Conservation (phyloP, 176 grass and related monocot species). For the Bolboschoenus planiculmis region DNA sequence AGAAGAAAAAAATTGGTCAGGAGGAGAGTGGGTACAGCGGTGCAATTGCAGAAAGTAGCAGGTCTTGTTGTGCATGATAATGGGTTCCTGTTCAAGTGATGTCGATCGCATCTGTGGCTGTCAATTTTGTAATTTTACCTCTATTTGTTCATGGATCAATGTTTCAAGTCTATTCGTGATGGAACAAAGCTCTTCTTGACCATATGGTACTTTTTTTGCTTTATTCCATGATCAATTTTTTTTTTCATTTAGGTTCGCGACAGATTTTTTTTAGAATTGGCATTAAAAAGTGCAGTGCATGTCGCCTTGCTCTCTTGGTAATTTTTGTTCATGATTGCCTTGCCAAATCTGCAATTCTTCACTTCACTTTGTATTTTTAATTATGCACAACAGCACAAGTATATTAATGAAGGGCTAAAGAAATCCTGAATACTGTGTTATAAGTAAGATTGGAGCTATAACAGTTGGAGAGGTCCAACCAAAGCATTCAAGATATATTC, state of each 20-base stretch:
- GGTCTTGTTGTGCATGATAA: not conserved
- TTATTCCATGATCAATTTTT: not conserved
- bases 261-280: not conserved
- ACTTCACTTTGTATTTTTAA: not conserved
- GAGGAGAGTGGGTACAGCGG: not conserved
- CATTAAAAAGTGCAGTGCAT: not conserved
- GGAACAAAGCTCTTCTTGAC: conserved; percentile 1
- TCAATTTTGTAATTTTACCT: not conserved
- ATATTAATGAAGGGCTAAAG: not conserved
- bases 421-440: not conserved
- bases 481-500: not conserved
- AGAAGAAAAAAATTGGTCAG: not conserved
- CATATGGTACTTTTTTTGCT: not conserved
- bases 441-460: not conserved
- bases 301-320: not conserved
- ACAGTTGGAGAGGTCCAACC: not conserved
- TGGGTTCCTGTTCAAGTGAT: not conserved
- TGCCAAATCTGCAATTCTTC: not conserved
- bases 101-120: not conserved
- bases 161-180: not conserved
- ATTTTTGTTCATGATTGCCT: not conserved
- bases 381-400: not conserved
- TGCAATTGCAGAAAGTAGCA: not conserved
- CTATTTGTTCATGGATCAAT: not conserved
- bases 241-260: no score